Evolutionary conservation across 208 protist genomes (phyloP), one percentile per base, ranked within the genome.

Genomic region (Herpetomonas samuelpessoai): DNA sequence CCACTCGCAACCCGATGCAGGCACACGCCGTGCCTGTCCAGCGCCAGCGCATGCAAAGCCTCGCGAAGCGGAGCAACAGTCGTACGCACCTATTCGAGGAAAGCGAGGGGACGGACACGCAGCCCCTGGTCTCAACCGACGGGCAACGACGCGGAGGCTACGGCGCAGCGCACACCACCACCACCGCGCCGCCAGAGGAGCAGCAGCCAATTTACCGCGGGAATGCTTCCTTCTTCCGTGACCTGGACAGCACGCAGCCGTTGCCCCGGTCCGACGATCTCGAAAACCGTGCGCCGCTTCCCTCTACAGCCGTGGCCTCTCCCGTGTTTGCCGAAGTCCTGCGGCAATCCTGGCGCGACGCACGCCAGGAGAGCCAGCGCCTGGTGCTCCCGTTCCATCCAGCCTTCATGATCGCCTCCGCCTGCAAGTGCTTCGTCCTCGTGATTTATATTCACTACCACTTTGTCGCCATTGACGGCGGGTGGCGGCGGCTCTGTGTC

Each of bases 361-460:
- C 79, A n/a, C 62, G 82, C 10, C 61, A 61, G 0, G 67, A 71
- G 53, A 77, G 63, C 49, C 82, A 89, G 60, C 69, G 56, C 9
- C 31, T 79, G 27, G 56, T 89, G 24, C 81, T 89, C 57, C 38
- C 48, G 10, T 83, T 72, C 41, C 67, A 86, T 47, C 66, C 75
- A 0, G 65, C 71, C 54, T 89, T 80, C 56, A 83, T 89, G 60
- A 74, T 81, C 24, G 27, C 77, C 26, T 67, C 75, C 21, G 71
- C 79, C n/a, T 12, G 41, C 53, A 89, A 89, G 44, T 74, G 72
- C 9, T 61, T 82, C 6, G 51, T 49, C 19, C 80, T 89, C 75
- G 65, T 89, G 26, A 41, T 89, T 28, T 71, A 78, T 44, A 48
- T 89, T 30, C 82, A 89, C 31, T 89, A 86, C 54, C 68, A 83